Evolutionary conservation across 1,139 yeast genomes (phyloP), one percentile per base, ranked within the genome.

Genomic region (Blastobotrys elegans): DNA sequence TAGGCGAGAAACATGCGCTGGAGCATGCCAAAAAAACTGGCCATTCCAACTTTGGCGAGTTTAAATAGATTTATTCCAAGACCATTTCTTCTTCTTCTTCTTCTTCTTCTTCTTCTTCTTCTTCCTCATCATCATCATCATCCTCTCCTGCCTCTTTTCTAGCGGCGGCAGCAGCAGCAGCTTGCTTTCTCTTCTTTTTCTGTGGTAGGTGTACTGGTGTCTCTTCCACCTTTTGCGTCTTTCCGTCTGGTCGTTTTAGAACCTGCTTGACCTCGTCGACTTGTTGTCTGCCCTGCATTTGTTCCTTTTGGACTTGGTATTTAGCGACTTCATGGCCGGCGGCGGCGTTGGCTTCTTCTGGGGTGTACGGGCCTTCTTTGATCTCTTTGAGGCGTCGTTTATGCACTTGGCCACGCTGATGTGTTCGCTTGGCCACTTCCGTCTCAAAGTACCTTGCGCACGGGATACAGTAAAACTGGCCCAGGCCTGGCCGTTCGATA

Each of bases 401-500:
- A 67, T 92, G 97, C 8, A 82, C 76, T 63, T 89, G 89, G 8
- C 84, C 76, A 59, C 79, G 78, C 55, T 75, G 70, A 68, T 92
- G 98, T 22, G 82, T 75, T 55, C 79, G 80, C 53, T 86, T 73
- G 13, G 95, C 85, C 37, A 69, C 65, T 48, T 84, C 90, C 51
- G 82, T 82, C 63, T 90, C 97, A 62, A 80, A 88, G 66, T 92
- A 88, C 66, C 84, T 86, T 46, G 95, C 95, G 73, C 98, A 92
- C 56, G 89, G 95, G 49, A 92, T 76, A 68, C 97, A 92, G 67
- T 88, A 92, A 67, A 80, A 84, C 68, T 92, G 97, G 16, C 97
- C 98, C 57, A 92, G 70, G 3, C 98, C 98, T 0, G 97, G 92
- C 63, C 84, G 84, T 44, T 80, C 80, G 69, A 90, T 97, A 66